Conservation (phyloP, 768 basidiomycete species). For the Kwoniella europaea region DNA sequence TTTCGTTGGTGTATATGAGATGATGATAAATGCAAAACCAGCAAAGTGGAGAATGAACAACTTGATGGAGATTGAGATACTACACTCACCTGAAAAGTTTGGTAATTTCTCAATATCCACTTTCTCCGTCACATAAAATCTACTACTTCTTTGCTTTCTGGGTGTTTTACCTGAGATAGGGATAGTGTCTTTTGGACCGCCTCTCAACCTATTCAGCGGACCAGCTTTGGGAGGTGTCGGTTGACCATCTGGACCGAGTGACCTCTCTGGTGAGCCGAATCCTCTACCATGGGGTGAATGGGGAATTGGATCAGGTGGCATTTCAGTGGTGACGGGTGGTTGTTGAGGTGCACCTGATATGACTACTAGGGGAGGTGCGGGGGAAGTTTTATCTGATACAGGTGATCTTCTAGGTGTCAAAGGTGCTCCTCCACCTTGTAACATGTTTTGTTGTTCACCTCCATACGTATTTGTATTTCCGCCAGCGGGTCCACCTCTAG, state of each 20-base stretch:
- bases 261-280: constrained; percentile 52
- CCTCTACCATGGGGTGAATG: constrained; percentile 58
- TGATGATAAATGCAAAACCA: constrained; percentile 4
- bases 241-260: constrained; percentile 47
- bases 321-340: constrained; percentile 49
- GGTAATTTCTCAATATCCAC: constrained; percentile 95
- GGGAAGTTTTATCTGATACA: constrained; percentile 55
- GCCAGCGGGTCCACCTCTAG: constrained; percentile 10
- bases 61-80: neutral
- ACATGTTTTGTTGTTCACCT: constrained; percentile 15
- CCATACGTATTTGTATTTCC: neutral
- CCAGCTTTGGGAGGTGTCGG: constrained; percentile 59
- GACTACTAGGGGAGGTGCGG: constrained; percentile 59
- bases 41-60: constrained; percentile 12
- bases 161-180: constrained; percentile 90
- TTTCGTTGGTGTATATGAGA: too few species aligned
- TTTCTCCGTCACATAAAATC: constrained; percentile 94
- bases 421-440: constrained; percentile 30
- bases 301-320: constrained; percentile 59
- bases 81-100: constrained; percentile 66
- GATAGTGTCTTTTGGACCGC: constrained; percentile 86
- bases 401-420: constrained; percentile 50
- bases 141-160: constrained; percentile 93
- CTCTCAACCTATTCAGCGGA: constrained; percentile 56
- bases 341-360: constrained; percentile 53